Evolutionary conservation across 768 basidiomycete species (phyloP), one percentile per base, ranked within the genome.

Genomic region (Podaxis carcinomalis): DNA sequence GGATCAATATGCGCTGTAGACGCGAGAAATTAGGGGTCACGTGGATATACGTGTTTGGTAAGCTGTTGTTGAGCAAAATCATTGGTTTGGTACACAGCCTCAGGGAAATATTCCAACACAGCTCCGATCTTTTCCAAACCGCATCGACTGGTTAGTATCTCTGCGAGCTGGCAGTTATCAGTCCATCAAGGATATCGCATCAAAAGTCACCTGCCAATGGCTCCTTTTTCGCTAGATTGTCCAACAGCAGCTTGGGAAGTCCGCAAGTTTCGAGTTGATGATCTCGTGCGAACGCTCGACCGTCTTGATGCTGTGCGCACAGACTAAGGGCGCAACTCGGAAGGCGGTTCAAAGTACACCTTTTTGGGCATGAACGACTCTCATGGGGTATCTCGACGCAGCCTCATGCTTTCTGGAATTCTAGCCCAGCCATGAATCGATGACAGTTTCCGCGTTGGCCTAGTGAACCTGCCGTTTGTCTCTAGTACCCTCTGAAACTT

Each of bases 391-490:
- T 44, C 25, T 49, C 52, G 46, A 54, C 59, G 42, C 59, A 55
- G 59, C 59, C 59, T 55, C 59, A 49, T 39, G 23, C 21, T 44
- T 61, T 61, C 59, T 54, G 46, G 52, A 61, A 61, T 54, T 61
- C 59, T 32, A 47, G n/a, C 36, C n/a, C 42, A 46, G 23, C 51
- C 59, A 47, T 47, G 59, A 35, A 28, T 60, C 59, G 28, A 53
- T 60, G 52, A 53, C 59, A 59, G 37, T 59, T 59, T 53, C 52
- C 59, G 27, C 32, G 59, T 44, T 52, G 51, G 51, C 51, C 59
- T 53, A 59, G 59, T 44, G 49, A 59, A 42, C 32, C 58, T 54
- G 52, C 52, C 52, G 52, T 54, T 54, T 39, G 42, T 37, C 21
- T 44, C 19, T 60, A 32, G 23, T 23, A 49, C 44, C 7, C 16